Conservation (phyloP, 192 early-diverging fungal genomes). For the Lobulomyces angularis region DNA sequence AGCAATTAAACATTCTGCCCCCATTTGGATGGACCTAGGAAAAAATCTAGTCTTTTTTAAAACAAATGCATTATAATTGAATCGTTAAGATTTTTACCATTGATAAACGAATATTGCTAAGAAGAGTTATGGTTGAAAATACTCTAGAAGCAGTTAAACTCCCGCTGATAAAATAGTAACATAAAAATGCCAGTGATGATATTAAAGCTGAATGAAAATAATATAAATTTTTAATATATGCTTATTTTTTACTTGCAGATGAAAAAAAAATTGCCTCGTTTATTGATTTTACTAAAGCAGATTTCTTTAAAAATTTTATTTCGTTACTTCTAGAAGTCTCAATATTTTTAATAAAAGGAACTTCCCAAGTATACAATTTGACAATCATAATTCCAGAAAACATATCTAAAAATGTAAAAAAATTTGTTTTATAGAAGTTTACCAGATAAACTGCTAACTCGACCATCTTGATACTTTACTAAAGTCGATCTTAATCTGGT, state of each 20-base stretch:
- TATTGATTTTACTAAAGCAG: constrained; percentile 19
- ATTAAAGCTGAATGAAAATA: constrained; percentile 15
- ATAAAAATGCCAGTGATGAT: constrained; percentile 25
- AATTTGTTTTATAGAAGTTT: too few species aligned
- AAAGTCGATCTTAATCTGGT: constrained; percentile 13
- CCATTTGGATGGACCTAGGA: constrained; percentile 1
- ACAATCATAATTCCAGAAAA: constrained; percentile 34
- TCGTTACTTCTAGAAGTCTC: constrained; percentile 18
- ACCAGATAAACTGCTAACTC: constrained; percentile 29
- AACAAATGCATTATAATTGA: background rate
- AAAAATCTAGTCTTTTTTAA: constrained; percentile 5
- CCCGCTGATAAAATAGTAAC: constrained; percentile 28
- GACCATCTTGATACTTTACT: constrained; percentile 20
- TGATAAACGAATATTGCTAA: background rate
- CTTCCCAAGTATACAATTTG: constrained; percentile 42
- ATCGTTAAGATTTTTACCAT: background rate
- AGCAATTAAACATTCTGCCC: background rate
- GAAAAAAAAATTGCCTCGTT: constrained; percentile 40
- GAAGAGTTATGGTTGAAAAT: constrained; percentile 2
- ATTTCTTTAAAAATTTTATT: constrained; percentile 16
- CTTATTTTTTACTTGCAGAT: constrained; percentile 8
- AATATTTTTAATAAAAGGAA: constrained; percentile 24
- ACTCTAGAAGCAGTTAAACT: constrained; percentile 24
- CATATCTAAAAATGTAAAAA: constrained; percentile 30
- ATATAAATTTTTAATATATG: constrained; percentile 1